Base-by-base conservation (phyloP, 495 filamentous ascomycete species). In the Aspergillus incahuasiensis region DNA sequence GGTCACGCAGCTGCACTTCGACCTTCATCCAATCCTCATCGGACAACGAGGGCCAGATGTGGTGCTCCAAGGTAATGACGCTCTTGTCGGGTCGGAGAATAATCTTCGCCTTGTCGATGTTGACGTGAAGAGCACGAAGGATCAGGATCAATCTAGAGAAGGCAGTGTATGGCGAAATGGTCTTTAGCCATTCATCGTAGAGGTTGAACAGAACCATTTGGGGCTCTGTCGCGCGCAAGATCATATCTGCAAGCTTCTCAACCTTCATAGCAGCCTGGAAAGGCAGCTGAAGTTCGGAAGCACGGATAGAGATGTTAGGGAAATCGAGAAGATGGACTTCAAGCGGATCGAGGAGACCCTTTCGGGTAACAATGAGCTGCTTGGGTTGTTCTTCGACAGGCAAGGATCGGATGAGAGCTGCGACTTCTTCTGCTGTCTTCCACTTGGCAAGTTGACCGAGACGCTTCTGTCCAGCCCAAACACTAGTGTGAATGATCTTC, bases 181-280 rank as follows among this genome's bases (percentile, higher is more conserved):
- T 90, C 83, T 97, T 97, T 59, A 97, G 75, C 95, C 95, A 99
- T 68, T 99, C 95, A 64, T 99, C 95, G 63, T 97, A 99, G 24
- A 99, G 82, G 68, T 99, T 99, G 82, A 97, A 97, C 5, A 99
- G 83, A 51, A 99, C 95, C 95, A 99, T 99, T 75, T 97, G 94
- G 19, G 95, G 95, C 65, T 97, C 95, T 0, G 95, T 97, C 12
- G 95, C 95, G 49, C 91, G 88, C 39, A 99, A 79, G 64, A 99
- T 99, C 95, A 99, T 96, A 68, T 99, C 95, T 54, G 92, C 95
- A 25, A 99, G 79, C 69, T 97, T 97, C 74, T 99, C 95, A 38
- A 99, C 92, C 79, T 97, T 99, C 95, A 99, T 99, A 3, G 95
- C 95, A 43, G 95, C 95, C 70, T 99, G 95, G 88, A 99, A 99